Conservation (phyloP, 148 eudicot species). For the Nepenthes mirabilis region DNA sequence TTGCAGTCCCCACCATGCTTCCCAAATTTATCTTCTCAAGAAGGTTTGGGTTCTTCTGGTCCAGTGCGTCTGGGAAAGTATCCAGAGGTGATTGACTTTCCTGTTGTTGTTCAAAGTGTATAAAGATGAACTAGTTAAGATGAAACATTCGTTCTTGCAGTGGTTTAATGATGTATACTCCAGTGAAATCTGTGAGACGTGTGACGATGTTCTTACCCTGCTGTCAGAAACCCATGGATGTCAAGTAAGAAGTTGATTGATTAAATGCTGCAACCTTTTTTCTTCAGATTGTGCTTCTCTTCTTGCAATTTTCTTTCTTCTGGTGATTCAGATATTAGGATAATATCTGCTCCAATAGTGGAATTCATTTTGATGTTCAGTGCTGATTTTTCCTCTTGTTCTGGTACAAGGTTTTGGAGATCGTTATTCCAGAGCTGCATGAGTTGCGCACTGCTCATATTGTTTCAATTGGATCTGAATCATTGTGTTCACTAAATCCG, state of each 20-base stretch:
- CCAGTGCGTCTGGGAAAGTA: conserved; percentile 67
- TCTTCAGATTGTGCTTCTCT: background rate
- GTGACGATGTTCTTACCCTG: conserved; percentile 51
- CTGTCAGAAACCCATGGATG: conserved; percentile 55
- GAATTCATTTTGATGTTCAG: background rate
- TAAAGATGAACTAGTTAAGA: background rate
- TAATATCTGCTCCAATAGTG: background rate
- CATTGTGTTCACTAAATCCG: conserved; percentile 44
- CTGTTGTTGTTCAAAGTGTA: background rate
- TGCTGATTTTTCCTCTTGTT: conserved; percentile 4
- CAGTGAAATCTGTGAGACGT: conserved; percentile 64
- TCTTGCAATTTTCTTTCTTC: conserved; percentile 1
- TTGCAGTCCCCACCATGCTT: conserved; percentile 63
- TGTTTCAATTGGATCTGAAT: conserved; percentile 78
- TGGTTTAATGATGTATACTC: conserved; percentile 92
- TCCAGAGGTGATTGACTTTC: conserved; percentile 45
- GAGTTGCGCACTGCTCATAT: conserved; percentile 76
- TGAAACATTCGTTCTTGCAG: conserved; percentile 25
- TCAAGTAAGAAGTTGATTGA: conserved; percentile 26
- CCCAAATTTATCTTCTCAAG: conserved; percentile 47
- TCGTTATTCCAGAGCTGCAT: conserved; percentile 64
- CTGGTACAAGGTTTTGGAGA: conserved; percentile 46
- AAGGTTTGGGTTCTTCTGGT: conserved; percentile 23
- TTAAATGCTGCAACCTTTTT: too few species aligned
- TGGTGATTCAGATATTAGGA: too few species aligned